These are phyloP conservation scores for Glutinoglossum americanum DNA, from an alignment of 495 filamentous ascomycete species.

Conservation along the genomic window DNA sequence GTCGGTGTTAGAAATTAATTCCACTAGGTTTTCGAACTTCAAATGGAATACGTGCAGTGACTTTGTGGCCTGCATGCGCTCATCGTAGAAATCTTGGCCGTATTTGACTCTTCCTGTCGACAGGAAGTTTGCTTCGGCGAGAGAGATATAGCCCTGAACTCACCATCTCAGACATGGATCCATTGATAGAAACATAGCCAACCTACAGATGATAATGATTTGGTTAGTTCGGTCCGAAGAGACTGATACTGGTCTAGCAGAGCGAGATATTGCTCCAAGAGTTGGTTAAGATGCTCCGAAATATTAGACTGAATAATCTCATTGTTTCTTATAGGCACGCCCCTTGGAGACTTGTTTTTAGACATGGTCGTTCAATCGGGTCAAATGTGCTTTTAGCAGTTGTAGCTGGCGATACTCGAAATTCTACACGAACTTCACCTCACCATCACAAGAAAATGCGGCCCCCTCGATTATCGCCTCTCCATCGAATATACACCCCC, in stretches of 20 bases:
- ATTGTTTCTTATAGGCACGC: neutral
- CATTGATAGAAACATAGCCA: neutral
- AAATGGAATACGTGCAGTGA: constrained; percentile 11
- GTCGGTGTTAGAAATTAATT: neutral
- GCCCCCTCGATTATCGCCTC: neutral
- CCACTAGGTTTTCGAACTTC: constrained; percentile 1
- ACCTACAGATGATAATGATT: constrained; percentile 32
- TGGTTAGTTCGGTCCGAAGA: constrained; percentile 30
- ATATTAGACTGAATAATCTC: neutral
- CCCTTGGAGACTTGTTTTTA: neutral
- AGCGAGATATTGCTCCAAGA: constrained; percentile 46
- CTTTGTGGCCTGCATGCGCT: constrained; percentile 19
- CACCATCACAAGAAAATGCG: neutral
- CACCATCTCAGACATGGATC: neutral
- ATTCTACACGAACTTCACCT: no score
- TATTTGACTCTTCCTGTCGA: constrained; percentile 14
- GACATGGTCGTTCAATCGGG: neutral
- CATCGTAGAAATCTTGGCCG: constrained; percentile 24
- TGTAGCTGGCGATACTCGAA: no score
- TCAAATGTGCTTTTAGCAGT: no score
- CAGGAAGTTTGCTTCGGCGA: constrained; percentile 25
- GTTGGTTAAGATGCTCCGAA: constrained; percentile 6
- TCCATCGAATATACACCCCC: constrained; percentile 1
- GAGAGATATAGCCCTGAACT: constrained; percentile 17
- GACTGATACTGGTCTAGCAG: constrained; percentile 50